Base-by-base conservation (phyloP, 2,329 filamentous ascomycete genomes). In the Fusarium stilboides region DNA sequence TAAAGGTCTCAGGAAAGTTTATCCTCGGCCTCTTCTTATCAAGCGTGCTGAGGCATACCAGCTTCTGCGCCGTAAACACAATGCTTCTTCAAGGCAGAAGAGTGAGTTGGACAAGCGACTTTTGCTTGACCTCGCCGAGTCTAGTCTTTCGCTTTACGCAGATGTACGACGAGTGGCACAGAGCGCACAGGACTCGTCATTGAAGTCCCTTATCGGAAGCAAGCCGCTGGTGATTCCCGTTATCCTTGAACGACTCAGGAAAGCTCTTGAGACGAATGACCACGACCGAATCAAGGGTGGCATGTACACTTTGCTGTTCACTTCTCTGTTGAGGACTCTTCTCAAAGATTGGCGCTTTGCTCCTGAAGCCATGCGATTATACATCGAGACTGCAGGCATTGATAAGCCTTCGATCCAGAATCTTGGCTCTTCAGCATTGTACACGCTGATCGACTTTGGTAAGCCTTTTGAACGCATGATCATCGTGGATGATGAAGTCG, bases 101-200 rank as follows among this genome's bases (percentile, higher is more conserved):
- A 97, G 94, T 34, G 91, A 94, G n/a, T 84, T 99, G 2, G 96
- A 99, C 79, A 95, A 94, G 78, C 87, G 85, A 15, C 82, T 99
- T 14, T 84, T 99, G 2, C 84, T 97, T 17, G 94, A 99, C 77
- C 86, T 99, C 37, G 94, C 94, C 7, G 88, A 97, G 72, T 98
- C 95, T 0, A 94, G 92, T 68, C 90, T 97, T 4, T 98, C 95
- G 0, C 83, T 93, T 6, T 99, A 99, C 77, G 96, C 96, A 0
- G 96, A 99, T 77, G 96, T 98, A 52, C 92, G 97, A n/a, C 88
- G 94, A 33, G 94, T 94, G 54, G 96, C 96, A 4, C 96, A 99
- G 78, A 92, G 91, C 64, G 94, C 96, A 0, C 92, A 94, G 58
- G 97, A 99, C 78, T 97, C 96, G 1, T 96, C 96, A 1, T 87